Conservation (phyloP, 2,329 filamentous ascomycete genomes). For the Fusarium ambrosium region DNA sequence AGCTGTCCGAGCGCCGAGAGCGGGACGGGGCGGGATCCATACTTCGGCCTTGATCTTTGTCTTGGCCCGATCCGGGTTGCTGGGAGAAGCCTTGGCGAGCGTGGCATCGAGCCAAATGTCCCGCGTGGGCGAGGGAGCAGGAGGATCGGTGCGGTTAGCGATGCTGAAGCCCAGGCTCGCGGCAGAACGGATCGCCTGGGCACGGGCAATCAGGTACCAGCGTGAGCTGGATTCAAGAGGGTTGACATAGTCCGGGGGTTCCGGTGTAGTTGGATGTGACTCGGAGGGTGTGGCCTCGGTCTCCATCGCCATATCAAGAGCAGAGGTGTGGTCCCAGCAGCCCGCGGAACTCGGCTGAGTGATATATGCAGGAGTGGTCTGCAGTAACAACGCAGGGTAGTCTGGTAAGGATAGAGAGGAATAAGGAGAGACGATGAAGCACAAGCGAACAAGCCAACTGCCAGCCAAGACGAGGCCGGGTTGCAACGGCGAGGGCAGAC, state of each 20-base stretch:
- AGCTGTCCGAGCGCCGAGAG: conserved; percentile 60
- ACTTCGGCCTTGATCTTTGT: conserved; percentile 62
- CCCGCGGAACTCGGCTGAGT: conserved; percentile 18
- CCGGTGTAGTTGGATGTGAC: conserved; percentile 49
- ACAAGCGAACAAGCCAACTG: conserved; percentile 15
- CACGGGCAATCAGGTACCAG: conserved; percentile 59
- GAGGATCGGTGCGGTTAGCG: conserved; percentile 57
- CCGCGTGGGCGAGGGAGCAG: conserved; percentile 54
- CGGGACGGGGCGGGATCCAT: conserved; percentile 55
- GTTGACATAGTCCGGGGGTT: conserved; percentile 58
- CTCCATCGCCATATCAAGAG: conserved; percentile 42
- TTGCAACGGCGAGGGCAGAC: conserved; percentile 22
- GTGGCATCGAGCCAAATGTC: conserved; percentile 60
- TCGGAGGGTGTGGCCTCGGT: conserved; percentile 46
- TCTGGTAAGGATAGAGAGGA: conserved; percentile 11
- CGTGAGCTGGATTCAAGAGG: conserved; percentile 59
- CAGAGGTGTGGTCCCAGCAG: conserved; percentile 27
- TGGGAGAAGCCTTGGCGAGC: conserved; percentile 52
- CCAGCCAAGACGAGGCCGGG: conserved; percentile 37
- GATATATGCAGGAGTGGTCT: conserved; percentile 17
- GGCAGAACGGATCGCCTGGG: conserved; percentile 59
- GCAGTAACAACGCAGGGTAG: conserved; percentile 11
- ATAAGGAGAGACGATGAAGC: conserved; percentile 20
- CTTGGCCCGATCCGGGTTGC: conserved; percentile 50
- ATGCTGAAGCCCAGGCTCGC: conserved; percentile 60